Evolutionary conservation across 2,329 filamentous ascomycete genomes (phyloP), one percentile per base, ranked within the genome.

Genomic region (Sarocladium kiliense): DNA sequence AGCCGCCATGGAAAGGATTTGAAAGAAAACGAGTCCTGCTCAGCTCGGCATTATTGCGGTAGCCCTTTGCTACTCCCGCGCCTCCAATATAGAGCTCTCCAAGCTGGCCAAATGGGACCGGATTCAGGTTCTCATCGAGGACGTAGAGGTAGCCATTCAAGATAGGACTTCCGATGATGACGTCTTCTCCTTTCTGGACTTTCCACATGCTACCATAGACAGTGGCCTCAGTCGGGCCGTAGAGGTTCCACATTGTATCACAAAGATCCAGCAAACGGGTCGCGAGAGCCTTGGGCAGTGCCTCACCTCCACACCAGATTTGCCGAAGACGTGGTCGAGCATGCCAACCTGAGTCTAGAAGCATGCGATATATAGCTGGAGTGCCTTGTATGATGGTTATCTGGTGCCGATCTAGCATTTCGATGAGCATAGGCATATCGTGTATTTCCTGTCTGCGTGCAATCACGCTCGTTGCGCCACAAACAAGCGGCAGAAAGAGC

Each of bases 91-190:
- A 69, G 36, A 71, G 58, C 58, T 71, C 67, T 6, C 68, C 68
- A 11, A 57, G 21, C 18, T 68, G 57, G 0, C 76, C 76, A 5
- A 66, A 50, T 0, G 76, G 72, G 3, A 74, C 65, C 1, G 70
- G 65, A 18, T 68, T 56, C 42, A 63, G 56, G 1, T 64, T 45
- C 3, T 60, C 54, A 55, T 75, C 70, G 2, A 78, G 63, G 1
- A 79, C 66, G 56, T 76, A 76, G 1, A 74, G 58, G 1, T 69
- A 63, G 0, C 65, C 60, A 56, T 69, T 69, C 3, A 57, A 56
- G n/a, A 62, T 42, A 1, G 60, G 26, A 11, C 19, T 39, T 1
- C 62, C 62, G 5, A 59, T 50, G 21, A 59, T 42, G 18, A 60
- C 36, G 9, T 55, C 26, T 3, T 53, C 65, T 21, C 57, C 64